Evolutionary conservation across 495 filamentous ascomycete genomes (phyloP), one percentile per base, ranked within the genome.

Genomic region (Aspergillus ostianus): DNA sequence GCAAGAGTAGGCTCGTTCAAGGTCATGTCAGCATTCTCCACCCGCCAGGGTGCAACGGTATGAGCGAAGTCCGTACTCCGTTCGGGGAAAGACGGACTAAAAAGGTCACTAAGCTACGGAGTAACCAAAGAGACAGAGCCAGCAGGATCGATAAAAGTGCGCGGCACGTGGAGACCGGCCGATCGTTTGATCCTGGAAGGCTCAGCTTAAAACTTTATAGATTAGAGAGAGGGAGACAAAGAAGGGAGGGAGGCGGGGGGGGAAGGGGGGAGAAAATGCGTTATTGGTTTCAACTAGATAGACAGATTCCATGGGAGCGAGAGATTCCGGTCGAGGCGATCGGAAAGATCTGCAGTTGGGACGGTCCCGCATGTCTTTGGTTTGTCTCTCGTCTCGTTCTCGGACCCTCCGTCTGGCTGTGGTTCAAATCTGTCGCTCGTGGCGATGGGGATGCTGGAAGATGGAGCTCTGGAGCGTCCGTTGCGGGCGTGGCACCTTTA

Each of bases 71-170:
- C 36, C 36, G 36, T 41, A 41, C 10, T 41, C 36, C 36, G 36
- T 13, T 41, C 36, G 36, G 13, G 36, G 36, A 41, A 15, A 7
- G 10, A 32, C 36, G 36, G 36, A 41, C 36, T 41, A 41, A 17
- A 41, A 41, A 41, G 36, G 2, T 13, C 36, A 41, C 10, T 41
- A 17, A 41, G 13, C 36, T 41, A 32, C 30, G 10, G 10, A 32
- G 7, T 32, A 41, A 41, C 36, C 36, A 41, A 41, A 41, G 10
- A 41, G 36, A 5, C 36, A 41, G 36, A 41, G 29, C 62, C 55
- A 68, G 65, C 65, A 68, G 65, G 65, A 68, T 68, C 65, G 63
- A 63, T 68, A 59, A 65, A 68, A 68, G 60, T 68, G 62, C 53
- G 61, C 57, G 56, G 59, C 65, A 67, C 65, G 65, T 67, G 65